These are phyloP conservation scores for Pythium brachiatum DNA, from an alignment of 352 stramenopile species.

Conservation along the genomic window DNA sequence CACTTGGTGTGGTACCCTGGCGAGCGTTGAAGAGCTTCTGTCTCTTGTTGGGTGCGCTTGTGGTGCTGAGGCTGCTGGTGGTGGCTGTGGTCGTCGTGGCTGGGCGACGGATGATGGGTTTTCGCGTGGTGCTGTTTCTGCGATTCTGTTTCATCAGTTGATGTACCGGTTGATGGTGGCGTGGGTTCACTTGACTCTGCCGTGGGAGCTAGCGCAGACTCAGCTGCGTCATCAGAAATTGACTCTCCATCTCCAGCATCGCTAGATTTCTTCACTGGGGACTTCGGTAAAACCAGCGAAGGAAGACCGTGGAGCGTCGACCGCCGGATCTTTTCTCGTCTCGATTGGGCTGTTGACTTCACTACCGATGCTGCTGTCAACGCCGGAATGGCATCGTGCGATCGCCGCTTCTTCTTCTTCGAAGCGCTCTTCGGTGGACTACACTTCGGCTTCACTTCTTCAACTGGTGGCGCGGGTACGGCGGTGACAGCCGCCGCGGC, in stretches of 20 bases:
- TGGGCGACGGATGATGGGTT: neutral
- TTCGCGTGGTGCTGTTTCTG: neutral
- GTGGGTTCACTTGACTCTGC: too few species aligned
- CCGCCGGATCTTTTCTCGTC: slow-evolving; percentile 1
- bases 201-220: too few species aligned
- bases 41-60: slow-evolving; percentile 11
- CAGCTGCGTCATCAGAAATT: neutral
- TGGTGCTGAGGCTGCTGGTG: neutral
- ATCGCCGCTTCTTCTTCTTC: slow-evolving; percentile 15
- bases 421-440: slow-evolving; percentile 6
- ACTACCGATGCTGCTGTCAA: neutral
- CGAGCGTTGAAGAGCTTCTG: slow-evolving; percentile 8
- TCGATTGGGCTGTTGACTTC: neutral
- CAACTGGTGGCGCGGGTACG: neutral
- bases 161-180: neutral
- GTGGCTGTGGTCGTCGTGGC: neutral
- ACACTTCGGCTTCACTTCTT: neutral
- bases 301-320: slow-evolving; percentile 13
- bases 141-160: neutral
- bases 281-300: neutral
- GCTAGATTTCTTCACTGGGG: neutral
- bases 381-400: slow-evolving; percentile 11
- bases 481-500: slow-evolving; percentile 20
- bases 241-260: neutral
- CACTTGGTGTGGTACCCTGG: slow-evolving; percentile 60